These are phyloP conservation scores for Calonectria naviculata DNA, from an alignment of 2,329 filamentous ascomycete genomes.

Conservation along the genomic window DNA sequence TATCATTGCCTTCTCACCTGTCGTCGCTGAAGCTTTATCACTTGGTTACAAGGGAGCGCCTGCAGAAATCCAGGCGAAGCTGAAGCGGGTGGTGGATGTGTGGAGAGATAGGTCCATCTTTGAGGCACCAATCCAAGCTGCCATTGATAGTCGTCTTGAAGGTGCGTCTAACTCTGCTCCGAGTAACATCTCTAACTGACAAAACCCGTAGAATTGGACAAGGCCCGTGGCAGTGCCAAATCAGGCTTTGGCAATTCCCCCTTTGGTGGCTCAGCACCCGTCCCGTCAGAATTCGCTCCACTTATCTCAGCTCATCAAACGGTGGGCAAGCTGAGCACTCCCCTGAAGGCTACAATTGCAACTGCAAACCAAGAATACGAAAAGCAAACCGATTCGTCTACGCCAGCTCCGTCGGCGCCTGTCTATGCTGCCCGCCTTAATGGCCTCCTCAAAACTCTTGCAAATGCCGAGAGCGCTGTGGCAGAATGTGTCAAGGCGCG, in stretches of 20 bases:
- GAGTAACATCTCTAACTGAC: conserved; percentile 24
- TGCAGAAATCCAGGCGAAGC: conserved; percentile 86
- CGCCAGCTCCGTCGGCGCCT: conserved; percentile 80
- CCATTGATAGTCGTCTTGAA: conserved; percentile 82
- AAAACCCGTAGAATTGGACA: conserved; percentile 68
- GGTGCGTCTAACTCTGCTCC: conserved; percentile 60
- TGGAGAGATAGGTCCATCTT: conserved; percentile 93
- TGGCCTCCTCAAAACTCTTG: conserved; percentile 88
- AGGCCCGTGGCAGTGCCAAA: conserved; percentile 64
- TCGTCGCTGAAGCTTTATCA: conserved; percentile 90
- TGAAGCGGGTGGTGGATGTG: conserved; percentile 91
- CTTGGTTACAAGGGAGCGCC: conserved; percentile 92
- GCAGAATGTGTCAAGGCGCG: conserved; percentile 91
- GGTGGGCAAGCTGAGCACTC: conserved; percentile 77
- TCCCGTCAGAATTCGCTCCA: conserved; percentile 81
- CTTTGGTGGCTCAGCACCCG: conserved; percentile 65
- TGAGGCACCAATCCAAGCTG: conserved; percentile 80
- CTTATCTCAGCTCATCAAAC: conserved; percentile 80
- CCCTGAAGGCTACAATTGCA: conserved; percentile 73
- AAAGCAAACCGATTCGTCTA: conserved; percentile 80
- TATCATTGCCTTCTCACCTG: conserved; percentile 87
- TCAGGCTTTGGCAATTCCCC: conserved; percentile 66
- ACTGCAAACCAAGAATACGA: conserved; percentile 85
- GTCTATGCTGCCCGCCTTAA: conserved; percentile 93
- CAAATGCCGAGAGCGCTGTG: conserved; percentile 88